These are phyloP conservation scores for Capronia coronata DNA, from an alignment of 2,329 filamentous ascomycete species.

Conservation along the genomic window DNA sequence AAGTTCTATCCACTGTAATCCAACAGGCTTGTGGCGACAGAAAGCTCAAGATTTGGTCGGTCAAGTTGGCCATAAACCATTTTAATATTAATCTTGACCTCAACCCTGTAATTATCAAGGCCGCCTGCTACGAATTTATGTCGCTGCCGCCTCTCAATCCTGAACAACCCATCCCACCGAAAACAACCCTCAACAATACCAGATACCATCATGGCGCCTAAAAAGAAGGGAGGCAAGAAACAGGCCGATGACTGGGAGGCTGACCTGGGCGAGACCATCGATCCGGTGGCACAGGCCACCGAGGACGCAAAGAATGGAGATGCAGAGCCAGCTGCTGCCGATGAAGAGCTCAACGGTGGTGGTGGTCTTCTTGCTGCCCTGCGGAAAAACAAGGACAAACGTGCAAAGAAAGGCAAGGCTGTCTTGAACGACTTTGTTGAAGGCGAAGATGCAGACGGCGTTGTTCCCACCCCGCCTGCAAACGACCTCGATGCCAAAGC, in stretches of 20 bases:
- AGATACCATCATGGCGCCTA: conserved; percentile 66
- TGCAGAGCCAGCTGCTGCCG: conserved; percentile 44
- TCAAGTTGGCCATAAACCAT: conserved; percentile 7
- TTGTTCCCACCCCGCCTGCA: conserved; percentile 37
- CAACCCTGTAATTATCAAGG: too few relatives aligned
- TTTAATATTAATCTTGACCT: too few relatives aligned
- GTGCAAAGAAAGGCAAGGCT: conserved; percentile 80
- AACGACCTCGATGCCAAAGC: conserved; percentile 57
- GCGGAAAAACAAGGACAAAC: conserved; percentile 76
- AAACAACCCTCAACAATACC: conserved; percentile 6
- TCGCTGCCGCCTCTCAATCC: conserved; percentile 28
- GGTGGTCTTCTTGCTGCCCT: conserved; percentile 69
- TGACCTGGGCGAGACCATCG: conserved; percentile 73
- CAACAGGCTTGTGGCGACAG: conserved; percentile 1
- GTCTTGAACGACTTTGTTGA: conserved; percentile 67
- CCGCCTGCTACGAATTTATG: conserved; percentile 26
- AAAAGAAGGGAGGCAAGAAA: conserved; percentile 84
- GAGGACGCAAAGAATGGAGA: conserved; percentile 41
- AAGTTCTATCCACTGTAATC: neutral
- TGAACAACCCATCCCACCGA: conserved; percentile 22
- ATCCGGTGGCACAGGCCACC: conserved; percentile 51
- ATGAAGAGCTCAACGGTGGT: conserved; percentile 48
- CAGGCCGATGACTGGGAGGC: conserved; percentile 90
- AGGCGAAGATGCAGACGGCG: conserved; percentile 53
- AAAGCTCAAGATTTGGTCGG: neutral